Evolutionary conservation across 257 asterid genomes (phyloP).

Genomic region (Scutellaria baicalensis): DNA sequence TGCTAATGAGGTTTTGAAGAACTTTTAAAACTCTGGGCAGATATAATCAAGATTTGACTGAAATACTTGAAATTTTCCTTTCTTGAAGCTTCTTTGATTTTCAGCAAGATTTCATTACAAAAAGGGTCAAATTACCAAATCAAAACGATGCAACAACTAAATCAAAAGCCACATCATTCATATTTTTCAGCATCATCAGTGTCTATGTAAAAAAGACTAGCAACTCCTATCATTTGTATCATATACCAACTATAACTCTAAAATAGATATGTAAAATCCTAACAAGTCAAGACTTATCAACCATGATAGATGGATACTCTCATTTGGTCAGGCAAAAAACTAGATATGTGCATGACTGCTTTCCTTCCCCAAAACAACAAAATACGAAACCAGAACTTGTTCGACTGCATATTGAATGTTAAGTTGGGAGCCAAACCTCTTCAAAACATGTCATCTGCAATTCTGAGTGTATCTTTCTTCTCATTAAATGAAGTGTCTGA

Average conservation of each 20-base stretch:
- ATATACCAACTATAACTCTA: background rate
- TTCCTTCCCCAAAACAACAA: background rate
- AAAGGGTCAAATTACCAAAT: too few species aligned
- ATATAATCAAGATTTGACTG: too few species aligned
- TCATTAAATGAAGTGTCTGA: slow-evolving; percentile 21
- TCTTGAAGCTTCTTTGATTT: too few species aligned
- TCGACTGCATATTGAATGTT: background rate
- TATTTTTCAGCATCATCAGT: background rate
- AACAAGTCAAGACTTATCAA: background rate
- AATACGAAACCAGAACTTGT: background rate
- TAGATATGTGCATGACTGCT: background rate
- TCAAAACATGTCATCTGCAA: background rate
- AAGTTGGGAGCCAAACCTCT: background rate
- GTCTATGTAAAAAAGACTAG: background rate
- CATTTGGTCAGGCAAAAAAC: background rate
- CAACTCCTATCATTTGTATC: background rate
- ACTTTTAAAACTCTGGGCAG: too few species aligned
- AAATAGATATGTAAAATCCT: background rate
- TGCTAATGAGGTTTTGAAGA: too few species aligned
- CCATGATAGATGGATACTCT: background rate
- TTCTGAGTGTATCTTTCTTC: background rate
- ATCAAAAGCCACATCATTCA: background rate
- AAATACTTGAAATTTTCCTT: too few species aligned
- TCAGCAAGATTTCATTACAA: too few species aligned
- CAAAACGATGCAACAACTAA: too few species aligned